Conservation (phyloP, 345 rosid species). For the Clarkia xantiana region DNA sequence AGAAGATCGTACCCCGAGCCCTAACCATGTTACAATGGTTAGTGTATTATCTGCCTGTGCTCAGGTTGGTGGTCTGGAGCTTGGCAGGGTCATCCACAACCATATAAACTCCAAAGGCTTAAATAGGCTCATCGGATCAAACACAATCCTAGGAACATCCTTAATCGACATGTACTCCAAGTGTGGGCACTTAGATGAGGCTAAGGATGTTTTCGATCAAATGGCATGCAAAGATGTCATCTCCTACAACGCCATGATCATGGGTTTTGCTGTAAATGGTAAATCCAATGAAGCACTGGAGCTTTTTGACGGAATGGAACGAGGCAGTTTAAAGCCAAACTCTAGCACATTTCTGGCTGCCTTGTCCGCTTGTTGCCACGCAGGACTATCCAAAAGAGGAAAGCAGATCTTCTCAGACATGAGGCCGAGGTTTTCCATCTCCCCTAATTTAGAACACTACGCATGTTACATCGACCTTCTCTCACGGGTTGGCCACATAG, state of each 20-base stretch:
- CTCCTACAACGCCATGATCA: constrained; percentile 32
- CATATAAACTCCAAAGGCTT: constrained; percentile 16
- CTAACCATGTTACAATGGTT: constrained; percentile 37
- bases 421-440: constrained; percentile 10
- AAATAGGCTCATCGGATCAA: constrained; percentile 17
- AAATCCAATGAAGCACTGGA: constrained; percentile 19
- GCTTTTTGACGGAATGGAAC: constrained; percentile 20
- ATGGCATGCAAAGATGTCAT: constrained; percentile 24
- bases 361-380: constrained; percentile 30
- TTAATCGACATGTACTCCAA: constrained; percentile 35
- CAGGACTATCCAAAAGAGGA: constrained; percentile 22
- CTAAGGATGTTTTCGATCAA: constrained; percentile 16
- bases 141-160: constrained; percentile 24
- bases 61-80: constrained; percentile 34
- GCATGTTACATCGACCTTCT: constrained; percentile 35
- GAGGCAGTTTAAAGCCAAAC: constrained; percentile 15
- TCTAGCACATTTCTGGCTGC: constrained; percentile 27
- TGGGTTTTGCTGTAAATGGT: constrained; percentile 32
- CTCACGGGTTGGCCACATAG: constrained; percentile 22
- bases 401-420: constrained; percentile 18
- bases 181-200: constrained; percentile 25
- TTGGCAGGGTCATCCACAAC: constrained; percentile 21
- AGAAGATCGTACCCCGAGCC: constrained; percentile 9
- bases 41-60: constrained; percentile 31
- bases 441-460: constrained; percentile 25